Evolutionary conservation across 495 filamentous ascomycete species (phyloP), one percentile per base, ranked within the genome.

Genomic region (Aspergillus leporis): DNA sequence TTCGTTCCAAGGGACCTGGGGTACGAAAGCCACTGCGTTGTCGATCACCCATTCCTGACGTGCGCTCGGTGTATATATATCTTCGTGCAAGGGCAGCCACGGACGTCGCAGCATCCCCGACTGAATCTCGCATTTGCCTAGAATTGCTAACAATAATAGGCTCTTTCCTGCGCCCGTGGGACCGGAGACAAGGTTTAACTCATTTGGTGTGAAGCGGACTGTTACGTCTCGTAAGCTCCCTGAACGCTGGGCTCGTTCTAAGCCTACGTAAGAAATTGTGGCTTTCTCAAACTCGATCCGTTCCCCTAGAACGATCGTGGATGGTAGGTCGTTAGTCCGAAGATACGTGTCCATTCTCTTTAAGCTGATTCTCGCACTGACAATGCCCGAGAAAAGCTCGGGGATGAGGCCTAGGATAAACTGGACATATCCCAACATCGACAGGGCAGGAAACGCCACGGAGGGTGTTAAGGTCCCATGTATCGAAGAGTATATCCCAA

Each of bases 1-100:
- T 60, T 91, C 88, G 52, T 90, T 88, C 88, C 88, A 91, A 0
- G 87, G 87, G 18, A 86, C 87, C 67, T 91, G 88, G 10, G 86
- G 81, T 19, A 90, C 87, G 62, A 83, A 90, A 0, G 87, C 87
- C 31, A 89, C 79, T 1, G 84, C 76, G 4, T 74, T 73, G 10
- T 83, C 81, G 25, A 90, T 75, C 12, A 49, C 14, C 59, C 59
- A 61, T 0, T 18, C 12, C 32, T 21, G 16, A 3, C 12, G 5
- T 7, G 21, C 13, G 14, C n/a, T 7, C 2, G 7, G 3, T 21
- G 51, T 31, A 28, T 47, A 41, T 22, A 54, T 41, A 2, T 55
- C n/a, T 4, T 56, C 25, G 28, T 22, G 34, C 0, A 14, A 23
- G 2, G 59, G 18, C 1, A 22, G 36, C 66, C 69, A 7, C 78